Base-by-base conservation (phyloP, 345 rosid species). In the Erucastrum elatum region DNA sequence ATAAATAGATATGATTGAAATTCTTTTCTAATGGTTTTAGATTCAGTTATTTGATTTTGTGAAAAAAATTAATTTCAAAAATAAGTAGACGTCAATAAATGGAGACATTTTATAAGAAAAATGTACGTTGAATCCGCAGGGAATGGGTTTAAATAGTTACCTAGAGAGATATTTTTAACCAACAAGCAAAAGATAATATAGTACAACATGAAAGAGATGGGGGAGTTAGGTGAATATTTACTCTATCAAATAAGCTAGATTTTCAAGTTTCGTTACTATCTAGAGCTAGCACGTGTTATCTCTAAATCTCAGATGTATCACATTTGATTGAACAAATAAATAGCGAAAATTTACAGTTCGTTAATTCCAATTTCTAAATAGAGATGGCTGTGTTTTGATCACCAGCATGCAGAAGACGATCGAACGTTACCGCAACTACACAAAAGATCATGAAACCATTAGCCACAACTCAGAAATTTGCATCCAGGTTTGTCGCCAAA, bases 361-460 rank as follows among this genome's bases (percentile, higher is more conserved):
- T 16, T 8, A 51, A 8, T 68, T 68, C 3, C 5, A 26, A 51
- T 16, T 59, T 26, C 75, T 73, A 5, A 68, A 60, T 33, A 7
- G 0, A 56, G 27, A 7, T 72, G 4, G 39, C 0, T 68, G 30
- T 74, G 62, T 21, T 51, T 68, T 74, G 61, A 63, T 30, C 58
- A 69, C 21, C 87, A 92, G 94, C 46, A 80, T 86, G 83, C 77
- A 85, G 56, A 82, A 78, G 70, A 86, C 83, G 1, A 75, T 90
- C 26, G 90, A 89, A 16, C 86, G 90, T 41, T 89, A 88, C 77
- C 30, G n/a, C n/a, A 81, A 81, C 29, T 64, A 71, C 79, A 71
- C 80, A 60, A 79, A 77, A 44, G 81, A 85, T 59, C 75, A 33
- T 46, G 84, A 76, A 51, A 53, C 49, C 55, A 66, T 17, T 75